phyloP scores from a whole-genome alignment of 768 basidiomycete genomes.

The Calocera cornea region DNA sequence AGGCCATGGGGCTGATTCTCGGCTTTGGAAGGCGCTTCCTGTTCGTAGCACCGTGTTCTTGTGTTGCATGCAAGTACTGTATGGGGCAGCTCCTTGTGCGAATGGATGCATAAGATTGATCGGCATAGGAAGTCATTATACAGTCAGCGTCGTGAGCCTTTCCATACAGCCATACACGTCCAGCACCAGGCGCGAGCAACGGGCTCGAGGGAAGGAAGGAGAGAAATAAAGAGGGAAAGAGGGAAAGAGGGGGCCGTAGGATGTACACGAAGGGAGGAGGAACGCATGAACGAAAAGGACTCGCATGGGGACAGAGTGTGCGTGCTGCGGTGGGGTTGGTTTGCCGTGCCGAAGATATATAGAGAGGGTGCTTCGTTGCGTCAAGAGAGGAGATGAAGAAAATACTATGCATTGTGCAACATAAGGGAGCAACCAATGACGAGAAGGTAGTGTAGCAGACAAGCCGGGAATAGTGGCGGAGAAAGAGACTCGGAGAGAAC shows the following conservation, averaged over 20 bases:
- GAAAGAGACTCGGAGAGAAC: neutral
- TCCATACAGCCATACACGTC: conserved; percentile 6
- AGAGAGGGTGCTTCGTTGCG: neutral
- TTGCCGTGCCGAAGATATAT: neutral
- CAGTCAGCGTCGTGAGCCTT: neutral
- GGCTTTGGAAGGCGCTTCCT: too few relatives aligned
- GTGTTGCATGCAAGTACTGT: too few relatives aligned
- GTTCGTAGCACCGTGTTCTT: too few relatives aligned
- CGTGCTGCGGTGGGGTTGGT: neutral
- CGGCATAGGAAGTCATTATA: neutral
- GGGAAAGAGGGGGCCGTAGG: neutral
- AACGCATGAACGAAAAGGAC: neutral
- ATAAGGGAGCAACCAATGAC: neutral
- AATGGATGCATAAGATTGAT: neutral
- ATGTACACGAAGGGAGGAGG: neutral
- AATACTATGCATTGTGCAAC: neutral
- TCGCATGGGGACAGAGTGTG: neutral
- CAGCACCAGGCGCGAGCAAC: neutral
- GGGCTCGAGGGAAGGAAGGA: neutral
- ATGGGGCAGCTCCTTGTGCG: too few relatives aligned
- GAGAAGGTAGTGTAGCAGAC: neutral
- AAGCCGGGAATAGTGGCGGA: neutral
- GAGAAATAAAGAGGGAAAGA: neutral
- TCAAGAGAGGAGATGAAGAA: neutral
- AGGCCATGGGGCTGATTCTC: too few relatives aligned